These are phyloP conservation scores for Aspergillus sp. DNA, from an alignment of 2,329 filamentous ascomycete species.

Conservation along the genomic window DNA sequence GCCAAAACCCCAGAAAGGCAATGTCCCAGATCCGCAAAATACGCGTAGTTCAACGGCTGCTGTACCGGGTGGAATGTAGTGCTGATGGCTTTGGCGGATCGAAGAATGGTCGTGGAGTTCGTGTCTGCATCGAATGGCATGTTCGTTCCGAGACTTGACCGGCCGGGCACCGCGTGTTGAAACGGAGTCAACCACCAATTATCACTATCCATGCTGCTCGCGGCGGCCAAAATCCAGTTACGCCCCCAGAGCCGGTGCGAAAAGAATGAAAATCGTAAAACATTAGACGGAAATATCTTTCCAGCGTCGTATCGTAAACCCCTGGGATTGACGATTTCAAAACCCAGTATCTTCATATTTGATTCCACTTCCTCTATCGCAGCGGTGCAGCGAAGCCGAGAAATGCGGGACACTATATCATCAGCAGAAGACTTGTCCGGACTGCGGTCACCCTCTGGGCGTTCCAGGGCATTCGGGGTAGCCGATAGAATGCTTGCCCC, in stretches of 20 bases:
- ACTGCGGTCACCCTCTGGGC: constrained; percentile 59
- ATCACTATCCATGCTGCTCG: constrained; percentile 63
- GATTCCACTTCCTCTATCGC: constrained; percentile 33
- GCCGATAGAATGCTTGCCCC: constrained; percentile 67
- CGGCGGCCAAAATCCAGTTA: constrained; percentile 63
- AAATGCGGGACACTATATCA: constrained; percentile 30
- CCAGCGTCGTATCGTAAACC: constrained; percentile 39
- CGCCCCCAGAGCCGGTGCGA: constrained; percentile 61
- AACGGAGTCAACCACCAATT: constrained; percentile 62
- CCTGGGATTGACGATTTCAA: constrained; percentile 29
- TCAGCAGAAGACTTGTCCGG: constrained; percentile 35
- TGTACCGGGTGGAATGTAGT: constrained; percentile 15
- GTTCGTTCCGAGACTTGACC: constrained; percentile 3
- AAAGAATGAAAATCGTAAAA: constrained; percentile 59
- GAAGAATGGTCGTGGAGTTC: constrained; percentile 10
- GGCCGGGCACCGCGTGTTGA: constrained; percentile 11
- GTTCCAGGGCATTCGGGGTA: constrained; percentile 45
- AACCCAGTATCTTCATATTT: constrained; percentile 26
- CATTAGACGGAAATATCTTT: constrained; percentile 53
- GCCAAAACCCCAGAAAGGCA: constrained; percentile 28
- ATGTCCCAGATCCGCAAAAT: constrained; percentile 26
- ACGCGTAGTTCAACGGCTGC: constrained; percentile 14
- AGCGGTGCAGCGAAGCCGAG: constrained; percentile 29
- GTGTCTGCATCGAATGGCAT: constrained; percentile 3
- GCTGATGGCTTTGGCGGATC: constrained; percentile 22